phyloP scores from a whole-genome alignment of 2,329 filamentous ascomycete species.

The Podosphaera fusca region DNA sequence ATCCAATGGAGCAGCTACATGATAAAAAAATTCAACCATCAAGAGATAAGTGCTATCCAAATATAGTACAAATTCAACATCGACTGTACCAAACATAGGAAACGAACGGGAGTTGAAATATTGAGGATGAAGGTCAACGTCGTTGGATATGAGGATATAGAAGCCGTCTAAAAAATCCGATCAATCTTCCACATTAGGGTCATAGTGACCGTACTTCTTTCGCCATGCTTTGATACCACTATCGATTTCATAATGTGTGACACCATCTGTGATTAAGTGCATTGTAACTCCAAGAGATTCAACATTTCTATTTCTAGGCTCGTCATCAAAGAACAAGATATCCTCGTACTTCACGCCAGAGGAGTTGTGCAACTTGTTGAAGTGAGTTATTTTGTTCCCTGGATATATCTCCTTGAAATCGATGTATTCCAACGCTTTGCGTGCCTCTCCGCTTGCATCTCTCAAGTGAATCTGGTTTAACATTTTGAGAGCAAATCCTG shows the following conservation, averaged over 20 bases:
- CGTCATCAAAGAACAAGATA: conserved; percentile 93
- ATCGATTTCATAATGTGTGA: conserved; percentile 56
- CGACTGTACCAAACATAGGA: no score
- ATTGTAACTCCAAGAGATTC: conserved; percentile 43
- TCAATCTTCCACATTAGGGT: not conserved
- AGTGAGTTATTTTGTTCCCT: conserved; percentile 65
- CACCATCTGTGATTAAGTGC: conserved; percentile 57
- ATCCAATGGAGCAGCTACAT: no score
- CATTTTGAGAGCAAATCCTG: conserved; percentile 59
- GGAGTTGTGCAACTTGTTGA: conserved; percentile 45
- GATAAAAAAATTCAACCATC: no score
- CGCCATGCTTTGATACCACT: conserved; percentile 64
- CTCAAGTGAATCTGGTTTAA: conserved; percentile 46
- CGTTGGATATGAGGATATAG: not conserved
- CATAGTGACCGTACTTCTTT: conserved; percentile 23
- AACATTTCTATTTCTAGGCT: conserved; percentile 66
- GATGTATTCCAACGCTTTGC: conserved; percentile 32
- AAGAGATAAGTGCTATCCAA: no score
- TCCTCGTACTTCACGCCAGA: conserved; percentile 54
- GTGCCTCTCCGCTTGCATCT: conserved; percentile 13
- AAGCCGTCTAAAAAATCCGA: no score
- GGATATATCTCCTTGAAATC: conserved; percentile 48
- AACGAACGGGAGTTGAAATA: not conserved
- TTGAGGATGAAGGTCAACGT: not conserved
- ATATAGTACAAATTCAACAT: no score